These are phyloP conservation scores for Trichophyton simii DNA, from an alignment of 2,329 filamentous ascomycete genomes.

Conservation along the genomic window DNA sequence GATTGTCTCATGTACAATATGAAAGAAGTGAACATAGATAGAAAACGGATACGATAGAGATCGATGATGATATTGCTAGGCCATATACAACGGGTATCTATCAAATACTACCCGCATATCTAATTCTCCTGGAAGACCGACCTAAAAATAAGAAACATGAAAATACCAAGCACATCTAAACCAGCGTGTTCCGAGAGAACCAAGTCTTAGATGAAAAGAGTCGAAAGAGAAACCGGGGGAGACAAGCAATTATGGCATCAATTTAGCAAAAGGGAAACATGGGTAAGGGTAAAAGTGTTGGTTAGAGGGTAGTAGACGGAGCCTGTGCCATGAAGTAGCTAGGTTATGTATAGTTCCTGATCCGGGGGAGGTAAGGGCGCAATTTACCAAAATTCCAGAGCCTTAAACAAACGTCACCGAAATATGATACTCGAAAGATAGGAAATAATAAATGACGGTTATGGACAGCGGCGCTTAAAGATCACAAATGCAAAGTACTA, in stretches of 20 bases:
- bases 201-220: background rate
- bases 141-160: background rate
- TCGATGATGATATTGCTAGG: background rate
- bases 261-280: constrained; percentile 9
- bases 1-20: background rate
- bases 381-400: background rate
- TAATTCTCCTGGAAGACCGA: background rate
- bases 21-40: background rate
- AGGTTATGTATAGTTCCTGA: background rate
- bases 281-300: background rate
- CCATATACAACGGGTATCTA: background rate
- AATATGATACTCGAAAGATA: background rate
- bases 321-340: background rate
- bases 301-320: background rate
- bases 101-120: background rate
- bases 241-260: constrained; percentile 2
- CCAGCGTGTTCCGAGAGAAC: background rate
- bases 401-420: background rate
- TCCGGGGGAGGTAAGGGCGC: background rate
- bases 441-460: background rate
- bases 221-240: background rate
- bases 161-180: background rate
- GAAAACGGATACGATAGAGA: background rate
- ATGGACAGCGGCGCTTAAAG: background rate
- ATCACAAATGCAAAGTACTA: background rate